These are phyloP conservation scores for Clitocybe nebularis DNA, from an alignment of 1,284 basidiomycete genomes.

Conservation along the genomic window DNA sequence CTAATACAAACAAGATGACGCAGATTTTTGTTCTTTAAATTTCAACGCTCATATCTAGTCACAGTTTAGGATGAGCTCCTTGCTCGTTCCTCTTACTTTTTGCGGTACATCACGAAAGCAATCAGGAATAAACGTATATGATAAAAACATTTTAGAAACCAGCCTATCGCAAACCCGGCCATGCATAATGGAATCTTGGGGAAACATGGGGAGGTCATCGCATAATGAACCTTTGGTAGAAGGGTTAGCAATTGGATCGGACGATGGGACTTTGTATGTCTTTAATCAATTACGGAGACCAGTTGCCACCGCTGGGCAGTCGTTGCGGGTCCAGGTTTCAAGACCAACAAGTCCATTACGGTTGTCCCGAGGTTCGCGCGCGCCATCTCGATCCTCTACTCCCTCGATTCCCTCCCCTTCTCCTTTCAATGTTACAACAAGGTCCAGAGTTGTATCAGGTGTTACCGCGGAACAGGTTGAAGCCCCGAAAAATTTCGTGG, in stretches of 20 bases:
- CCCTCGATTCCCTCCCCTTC: conserved; percentile 25
- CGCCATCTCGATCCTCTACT: conserved; percentile 34
- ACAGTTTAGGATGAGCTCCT: conserved; percentile 1
- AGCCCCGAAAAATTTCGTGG: conserved; percentile 71
- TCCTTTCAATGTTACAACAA: conserved; percentile 35
- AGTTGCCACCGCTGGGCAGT: conserved; percentile 2
- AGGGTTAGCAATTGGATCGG: conserved; percentile 27
- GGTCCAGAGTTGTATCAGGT: conserved; percentile 62
- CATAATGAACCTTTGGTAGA: conserved; percentile 4
- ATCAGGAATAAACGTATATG: not conserved
- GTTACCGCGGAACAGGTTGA: conserved; percentile 64
- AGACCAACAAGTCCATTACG: conserved; percentile 16
- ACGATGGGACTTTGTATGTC: conserved; percentile 33
- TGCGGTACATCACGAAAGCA: not conserved
- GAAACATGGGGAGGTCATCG: conserved; percentile 4
- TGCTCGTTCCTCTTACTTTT: conserved; percentile 14
- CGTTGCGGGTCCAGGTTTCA: conserved; percentile 10
- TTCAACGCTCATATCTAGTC: not conserved
- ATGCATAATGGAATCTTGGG: conserved; percentile 17
- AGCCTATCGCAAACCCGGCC: conserved; percentile 13
- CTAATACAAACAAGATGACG: no score
- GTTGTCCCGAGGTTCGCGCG: conserved; percentile 25
- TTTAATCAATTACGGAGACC: conserved; percentile 18
- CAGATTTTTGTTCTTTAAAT: no score
- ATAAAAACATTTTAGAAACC: conserved; percentile 3